Evolutionary conservation across 2,329 filamentous ascomycete genomes (phyloP).

Genomic region (Neofusicoccum umdonicola): DNA sequence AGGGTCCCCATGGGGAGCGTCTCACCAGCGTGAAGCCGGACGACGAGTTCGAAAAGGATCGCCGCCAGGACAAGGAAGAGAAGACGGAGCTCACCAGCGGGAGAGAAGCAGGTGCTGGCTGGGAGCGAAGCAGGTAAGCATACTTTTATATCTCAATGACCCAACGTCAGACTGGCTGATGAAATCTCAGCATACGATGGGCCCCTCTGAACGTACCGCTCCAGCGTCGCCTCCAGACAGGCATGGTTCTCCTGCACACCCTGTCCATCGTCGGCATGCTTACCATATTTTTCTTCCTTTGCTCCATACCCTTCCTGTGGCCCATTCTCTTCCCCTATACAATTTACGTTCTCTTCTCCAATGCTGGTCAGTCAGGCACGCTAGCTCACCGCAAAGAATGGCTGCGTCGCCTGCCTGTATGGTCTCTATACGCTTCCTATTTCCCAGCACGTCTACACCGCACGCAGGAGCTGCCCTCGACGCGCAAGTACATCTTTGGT

Average conservation of each 20-base stretch:
- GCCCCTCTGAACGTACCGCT: conserved; percentile 73
- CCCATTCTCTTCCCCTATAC: conserved; percentile 75
- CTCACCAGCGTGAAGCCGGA: conserved; percentile 46
- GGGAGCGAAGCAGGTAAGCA: conserved; percentile 48
- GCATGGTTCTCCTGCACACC: conserved; percentile 50
- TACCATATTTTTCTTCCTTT: conserved; percentile 84
- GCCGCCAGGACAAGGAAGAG: conserved; percentile 31
- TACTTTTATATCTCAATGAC: not conserved
- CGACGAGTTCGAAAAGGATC: conserved; percentile 36
- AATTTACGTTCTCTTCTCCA: conserved; percentile 78
- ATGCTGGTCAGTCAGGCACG: conserved; percentile 71
- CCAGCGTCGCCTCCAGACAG: conserved; percentile 50
- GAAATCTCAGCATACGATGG: conserved; percentile 65
- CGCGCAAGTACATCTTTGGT: conserved; percentile 91
- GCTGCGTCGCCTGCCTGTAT: conserved; percentile 70
- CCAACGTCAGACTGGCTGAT: not conserved
- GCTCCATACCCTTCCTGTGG: conserved; percentile 90
- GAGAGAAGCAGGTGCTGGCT: conserved; percentile 53
- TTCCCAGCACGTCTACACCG: conserved; percentile 88
- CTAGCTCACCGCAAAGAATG: conserved; percentile 73
- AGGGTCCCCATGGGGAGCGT: conserved; percentile 44
- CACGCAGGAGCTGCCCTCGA: conserved; percentile 72
- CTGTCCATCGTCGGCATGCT: conserved; percentile 53
- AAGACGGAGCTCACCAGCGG: conserved; percentile 50
- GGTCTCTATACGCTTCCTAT: conserved; percentile 88